phyloP scores from a whole-genome alignment of 345 rosid species.

The Odontarrhena argentea region DNA sequence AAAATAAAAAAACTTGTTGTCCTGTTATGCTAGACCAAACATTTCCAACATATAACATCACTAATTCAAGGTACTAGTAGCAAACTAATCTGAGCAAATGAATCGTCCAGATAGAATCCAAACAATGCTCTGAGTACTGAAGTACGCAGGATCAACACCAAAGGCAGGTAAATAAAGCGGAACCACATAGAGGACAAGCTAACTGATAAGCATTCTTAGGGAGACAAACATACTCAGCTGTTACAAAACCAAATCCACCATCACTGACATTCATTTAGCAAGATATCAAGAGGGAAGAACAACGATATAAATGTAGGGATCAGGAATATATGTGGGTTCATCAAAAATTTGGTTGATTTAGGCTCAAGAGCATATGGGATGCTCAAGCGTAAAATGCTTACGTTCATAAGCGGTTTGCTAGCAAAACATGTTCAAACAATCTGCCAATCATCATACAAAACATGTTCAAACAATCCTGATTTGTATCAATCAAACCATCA shows the following conservation, averaged over 20 bases:
- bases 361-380: background rate
- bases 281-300: background rate
- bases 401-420: no score
- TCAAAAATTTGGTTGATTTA: background rate
- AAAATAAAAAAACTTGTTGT: no score
- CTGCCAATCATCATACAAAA: background rate
- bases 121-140: background rate
- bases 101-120: background rate
- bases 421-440: no score
- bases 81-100: background rate
- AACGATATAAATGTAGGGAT: background rate
- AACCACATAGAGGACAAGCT: background rate
- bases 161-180: background rate
- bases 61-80: background rate
- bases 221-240: background rate
- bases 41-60: background rate
- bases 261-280: background rate
- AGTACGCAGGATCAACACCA: slow-evolving; percentile 1
- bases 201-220: background rate
- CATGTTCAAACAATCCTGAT: background rate
- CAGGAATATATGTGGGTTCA: background rate
- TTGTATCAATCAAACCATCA: background rate
- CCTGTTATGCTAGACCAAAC: background rate
- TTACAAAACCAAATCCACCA: background rate
- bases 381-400: background rate